Evolutionary conservation across 345 rosid genomes (phyloP).

Genomic region (Eucalyptus erythrocorys): DNA sequence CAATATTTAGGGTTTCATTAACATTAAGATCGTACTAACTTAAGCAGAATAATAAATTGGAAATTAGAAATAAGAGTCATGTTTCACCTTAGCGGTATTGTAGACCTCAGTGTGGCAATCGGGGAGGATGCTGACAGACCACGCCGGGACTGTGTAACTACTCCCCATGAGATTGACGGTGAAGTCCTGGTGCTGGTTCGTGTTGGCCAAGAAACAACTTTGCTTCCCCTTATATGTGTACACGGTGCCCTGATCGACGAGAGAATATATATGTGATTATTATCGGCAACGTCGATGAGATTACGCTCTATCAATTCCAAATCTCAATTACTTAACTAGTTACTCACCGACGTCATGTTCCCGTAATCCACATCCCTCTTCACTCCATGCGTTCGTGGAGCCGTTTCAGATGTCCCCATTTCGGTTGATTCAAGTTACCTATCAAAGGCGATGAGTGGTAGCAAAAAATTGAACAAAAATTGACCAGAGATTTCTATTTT

Average conservation of each 20-base stretch:
- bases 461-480: background rate
- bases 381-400: constrained; percentile 49
- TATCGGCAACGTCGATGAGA: background rate
- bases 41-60: too few relatives aligned
- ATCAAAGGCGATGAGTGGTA: background rate
- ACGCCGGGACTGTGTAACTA: constrained; percentile 3
- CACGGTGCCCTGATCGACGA: constrained; percentile 2
- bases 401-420: constrained; percentile 66
- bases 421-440: constrained; percentile 30
- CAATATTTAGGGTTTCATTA: background rate
- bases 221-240: constrained; percentile 10
- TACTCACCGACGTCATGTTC: constrained; percentile 1
- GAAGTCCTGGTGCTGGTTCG: background rate
- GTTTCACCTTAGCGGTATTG: constrained; percentile 31
- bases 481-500: background rate
- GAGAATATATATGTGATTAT: background rate
- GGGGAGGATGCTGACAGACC: constrained; percentile 23
- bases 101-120: constrained; percentile 27
- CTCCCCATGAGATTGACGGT: constrained; percentile 6
- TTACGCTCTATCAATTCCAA: background rate
- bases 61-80: too few relatives aligned
- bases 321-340: background rate
- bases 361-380: background rate
- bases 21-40: background rate
- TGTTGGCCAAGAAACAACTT: constrained; percentile 14